Evolutionary conservation across 2,329 filamentous ascomycete species (phyloP).

Genomic region (Magnaporthales sp.): DNA sequence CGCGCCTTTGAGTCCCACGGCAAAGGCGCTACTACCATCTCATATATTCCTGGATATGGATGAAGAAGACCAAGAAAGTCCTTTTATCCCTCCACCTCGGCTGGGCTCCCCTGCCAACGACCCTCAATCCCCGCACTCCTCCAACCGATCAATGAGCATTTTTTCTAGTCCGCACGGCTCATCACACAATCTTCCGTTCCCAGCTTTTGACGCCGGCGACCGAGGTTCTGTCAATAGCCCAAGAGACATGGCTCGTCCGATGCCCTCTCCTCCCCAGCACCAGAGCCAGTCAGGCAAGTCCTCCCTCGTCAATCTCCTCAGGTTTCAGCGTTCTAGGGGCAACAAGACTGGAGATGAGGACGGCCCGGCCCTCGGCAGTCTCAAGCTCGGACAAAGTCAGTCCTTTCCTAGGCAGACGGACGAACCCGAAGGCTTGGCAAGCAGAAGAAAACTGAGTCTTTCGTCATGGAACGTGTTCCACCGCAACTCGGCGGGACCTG

Average conservation of each 20-base stretch:
- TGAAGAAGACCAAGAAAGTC: conserved; percentile 45
- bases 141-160: conserved; percentile 44
- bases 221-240: conserved; percentile 28
- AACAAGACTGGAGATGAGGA: conserved; percentile 52
- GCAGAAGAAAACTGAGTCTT: conserved; percentile 43
- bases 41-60: conserved; percentile 35
- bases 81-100: conserved; percentile 24
- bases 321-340: conserved; percentile 51
- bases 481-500: conserved; percentile 40
- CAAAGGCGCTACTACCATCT: conserved; percentile 64
- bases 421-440: conserved; percentile 41
- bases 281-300: conserved; percentile 12
- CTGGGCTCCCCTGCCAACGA: conserved; percentile 30
- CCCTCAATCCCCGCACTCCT: conserved; percentile 53
- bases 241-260: conserved; percentile 17
- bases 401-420: conserved; percentile 61
- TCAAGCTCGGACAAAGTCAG: conserved; percentile 67
- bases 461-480: conserved; percentile 51
- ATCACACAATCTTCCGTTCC: conserved; percentile 47
- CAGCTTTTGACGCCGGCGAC: conserved; percentile 40
- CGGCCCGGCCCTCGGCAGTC: conserved; percentile 56
- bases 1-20: conserved; percentile 69
- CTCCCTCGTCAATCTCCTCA: conserved; percentile 41
- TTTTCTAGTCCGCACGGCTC: conserved; percentile 56
- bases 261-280: conserved; percentile 31